Evolutionary conservation across 306 rosid genomes (phyloP).

Genomic region (Psophocarpus tetragonolobus): DNA sequence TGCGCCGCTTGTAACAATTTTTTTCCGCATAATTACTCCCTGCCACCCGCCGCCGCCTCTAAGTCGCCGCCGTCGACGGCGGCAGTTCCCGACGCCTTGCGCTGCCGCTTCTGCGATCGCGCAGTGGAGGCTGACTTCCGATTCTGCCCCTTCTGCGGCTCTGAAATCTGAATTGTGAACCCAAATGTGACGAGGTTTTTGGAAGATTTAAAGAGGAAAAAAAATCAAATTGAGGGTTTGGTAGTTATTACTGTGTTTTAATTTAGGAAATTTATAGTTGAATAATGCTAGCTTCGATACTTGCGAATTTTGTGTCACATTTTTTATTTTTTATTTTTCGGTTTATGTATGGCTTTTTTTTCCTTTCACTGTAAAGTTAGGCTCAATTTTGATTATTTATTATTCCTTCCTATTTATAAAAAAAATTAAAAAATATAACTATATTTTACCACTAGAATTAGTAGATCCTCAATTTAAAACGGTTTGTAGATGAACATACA

Average conservation of each 20-base stretch:
- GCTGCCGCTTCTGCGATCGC: constrained; percentile 66
- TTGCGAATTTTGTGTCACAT: no score
- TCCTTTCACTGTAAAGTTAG: no score
- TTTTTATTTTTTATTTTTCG: no score
- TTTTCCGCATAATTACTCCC: constrained; percentile 58
- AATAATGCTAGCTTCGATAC: no score
- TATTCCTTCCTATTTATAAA: no score
- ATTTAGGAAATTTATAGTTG: no score
- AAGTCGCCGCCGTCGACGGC: not conserved
- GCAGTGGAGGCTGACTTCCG: constrained; percentile 59
- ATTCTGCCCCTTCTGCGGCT: constrained; percentile 87
- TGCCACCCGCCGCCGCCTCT: constrained; percentile 18
- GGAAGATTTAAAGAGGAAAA: not conserved
- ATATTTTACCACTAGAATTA: no score
- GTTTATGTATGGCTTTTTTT: no score
- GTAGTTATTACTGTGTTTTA: not conserved
- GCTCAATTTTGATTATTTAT: no score
- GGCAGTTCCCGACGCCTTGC: constrained; percentile 28
- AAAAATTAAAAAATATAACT: no score
- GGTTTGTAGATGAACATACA: no score
- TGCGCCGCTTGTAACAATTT: constrained; percentile 67
- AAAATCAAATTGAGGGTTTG: not conserved
- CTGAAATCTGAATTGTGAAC: constrained; percentile 42
- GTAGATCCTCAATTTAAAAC: no score
- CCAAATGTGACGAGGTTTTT: not conserved